Evolutionary conservation across 306 rosid species (phyloP), one percentile per base, ranked within the genome.

Genomic region (Rubus idaeus): DNA sequence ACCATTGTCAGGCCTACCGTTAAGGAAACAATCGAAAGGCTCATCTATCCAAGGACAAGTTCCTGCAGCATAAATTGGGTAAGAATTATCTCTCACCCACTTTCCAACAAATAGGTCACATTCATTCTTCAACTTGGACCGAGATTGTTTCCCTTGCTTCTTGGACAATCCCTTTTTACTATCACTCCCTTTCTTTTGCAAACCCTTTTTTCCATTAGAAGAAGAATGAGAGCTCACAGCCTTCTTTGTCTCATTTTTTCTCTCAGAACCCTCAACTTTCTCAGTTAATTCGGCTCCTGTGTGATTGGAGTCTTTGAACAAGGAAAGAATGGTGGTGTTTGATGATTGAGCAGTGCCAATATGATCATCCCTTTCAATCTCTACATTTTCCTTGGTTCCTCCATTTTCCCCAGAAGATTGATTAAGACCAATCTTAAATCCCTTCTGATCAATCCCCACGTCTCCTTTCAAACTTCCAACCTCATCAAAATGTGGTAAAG

Each of bases 91-190:
- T 71, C 70, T 71, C 52, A 61, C 64, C 82, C 82, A 78, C 11
- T 35, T 78, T 62, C 77, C 82, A 70, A 61, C 77, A 61, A 46
- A 78, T 39, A 71, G 35, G 68, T 78, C 68, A 71, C 81, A 78
- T 2, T 37, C 62, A 58, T 71, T 62, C 53, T 73, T 23, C 35
- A 58, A 45, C 37, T 69, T 55, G 41, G 16, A 6, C 57, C 55
- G 40, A 30, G 26, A 41, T 3, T 58, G 47, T 21, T 52, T 53
- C 41, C 66, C 35, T 0, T n/a, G 69, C 58, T 70, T 77, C 23
- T 69, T 45, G 63, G 35, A 16, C 61, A 30, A 40, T 4, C 16
- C 30, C 65, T 17, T 71, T 21, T 21, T 44, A 9, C 46, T 7
- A 10, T 53, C 74, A 41, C 17, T 10, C 12, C 16, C 37, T 35